Base-by-base conservation (phyloP, 2,329 filamentous ascomycete species). In the Shiraia sp. region DNA sequence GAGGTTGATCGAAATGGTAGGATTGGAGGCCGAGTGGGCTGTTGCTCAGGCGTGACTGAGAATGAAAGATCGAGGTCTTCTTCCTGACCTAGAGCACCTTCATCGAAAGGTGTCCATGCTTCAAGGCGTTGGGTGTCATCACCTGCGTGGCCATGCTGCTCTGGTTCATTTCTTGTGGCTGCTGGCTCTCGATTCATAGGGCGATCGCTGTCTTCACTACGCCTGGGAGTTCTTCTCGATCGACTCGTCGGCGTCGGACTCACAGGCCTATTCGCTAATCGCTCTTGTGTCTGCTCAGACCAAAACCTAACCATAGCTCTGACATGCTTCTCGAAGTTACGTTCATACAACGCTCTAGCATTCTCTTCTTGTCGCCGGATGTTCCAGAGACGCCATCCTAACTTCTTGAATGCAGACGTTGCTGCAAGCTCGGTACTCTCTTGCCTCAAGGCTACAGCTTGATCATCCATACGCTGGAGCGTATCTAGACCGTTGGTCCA, bases 371-470 rank as follows among this genome's bases (percentile, higher is more conserved):
- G 73, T 36, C 75, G 74, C 16, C 72, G 70, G 4, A 79, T 66
- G 28, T 80, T 79, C 65, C 83, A 83, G 2, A 79, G 67, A 6
- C 75, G 75, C 65, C 82, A 78, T 38, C 78, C 80, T n/a, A 83
- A 65, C 53, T 75, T 79, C 57, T 78, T 79, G 42, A 83, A 66
- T 16, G 71, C 72, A 10, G 66, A 67, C 9, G 71, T 70, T 10
- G 79, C 75, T 3, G 74, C 64, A 16, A 72, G 65, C 10, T 78
- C 72, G 4, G 75, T 65, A 29, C 73, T 75, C 42, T 77, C 69
- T 17, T 74, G 72, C 36, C 72, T 60, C 25, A 80, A 69, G 1
- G 68, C 61, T 3, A 68, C 45, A 10, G 80, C 80, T 55, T 75
- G 71, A 16, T 72, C 38, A 2, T 71, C 59, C 40, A 72, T 48